Evolutionary conservation across 2,329 filamentous ascomycete genomes (phyloP), one percentile per base, ranked within the genome.

Genomic region (Rhytidhysteron rufulum): DNA sequence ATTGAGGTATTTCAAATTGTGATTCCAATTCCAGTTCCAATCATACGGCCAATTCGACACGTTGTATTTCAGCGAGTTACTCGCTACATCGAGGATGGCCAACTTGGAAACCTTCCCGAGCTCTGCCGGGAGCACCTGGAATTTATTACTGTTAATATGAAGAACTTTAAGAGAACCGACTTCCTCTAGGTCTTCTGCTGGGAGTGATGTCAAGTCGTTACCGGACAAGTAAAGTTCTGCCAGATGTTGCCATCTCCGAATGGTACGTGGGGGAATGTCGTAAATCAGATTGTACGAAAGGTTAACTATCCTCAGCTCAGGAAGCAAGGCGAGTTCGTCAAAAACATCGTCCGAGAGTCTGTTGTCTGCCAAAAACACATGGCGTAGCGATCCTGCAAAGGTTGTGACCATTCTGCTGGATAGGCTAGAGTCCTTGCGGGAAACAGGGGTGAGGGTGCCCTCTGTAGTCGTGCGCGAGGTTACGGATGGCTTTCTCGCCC

Each of bases 11-110:
- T 90, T 86, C 50, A 98, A 71, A 55, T 96, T 94, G 35, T 86
- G 88, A 57, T 98, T 98, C 75, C 93, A 87, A 59, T 97, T 97
- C 93, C 93, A 98, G 57, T 98, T 98, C 93, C 93, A 98, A 62
- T 98, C 93, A 61, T 98, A 98, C 0, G 91, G 93, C 75, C 95
- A 95, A 58, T 98, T 98, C 21, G 89, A 93, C 34, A 98, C 94
- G 62, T 98, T 98, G 77, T 98, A 98, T 66, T 97, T 98, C 42
- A 98, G 74, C 17, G 80, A 83, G 60, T 98, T 98, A 74, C 87
- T 96, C 45, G 90, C 91, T 47, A 94, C 94, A 66, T 98, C 93
- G 37, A 98, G 75, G 36, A 96, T 85, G 4, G 89, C 84, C 19
- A 98, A 78, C 65, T 93, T 93, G 67, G 89, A 87, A 32, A 95